A percentile compares a stretch with the other conserved stretches of the same genome.
phyloP scores from a whole-genome alignment of 1,139 yeast genomes.

The Taphrina flavorubra region DNA sequence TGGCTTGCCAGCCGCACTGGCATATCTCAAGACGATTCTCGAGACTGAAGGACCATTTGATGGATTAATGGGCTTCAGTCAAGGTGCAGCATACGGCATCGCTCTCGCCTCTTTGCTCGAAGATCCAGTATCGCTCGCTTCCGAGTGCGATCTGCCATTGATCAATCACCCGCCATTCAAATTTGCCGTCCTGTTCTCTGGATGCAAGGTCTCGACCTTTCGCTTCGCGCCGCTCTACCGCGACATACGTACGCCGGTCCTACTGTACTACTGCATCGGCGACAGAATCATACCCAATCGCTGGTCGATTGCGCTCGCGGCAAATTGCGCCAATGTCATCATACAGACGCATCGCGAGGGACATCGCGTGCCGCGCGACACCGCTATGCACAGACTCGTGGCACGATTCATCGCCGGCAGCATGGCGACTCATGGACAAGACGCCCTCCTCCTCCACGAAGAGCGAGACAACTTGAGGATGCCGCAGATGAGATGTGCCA shows the following conservation, averaged over 20 bases:
- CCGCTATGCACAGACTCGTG: conserved; percentile 2
- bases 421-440: background rate
- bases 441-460: background rate
- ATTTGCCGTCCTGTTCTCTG: conserved; percentile 77
- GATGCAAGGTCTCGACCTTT: conserved; percentile 68
- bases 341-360: conserved; percentile 35
- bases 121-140: conserved; percentile 7
- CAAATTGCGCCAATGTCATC: conserved; percentile 17
- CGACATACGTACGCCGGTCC: conserved; percentile 59
- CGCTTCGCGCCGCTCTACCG: conserved; percentile 60
- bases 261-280: conserved; percentile 53
- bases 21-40: conserved; percentile 48
- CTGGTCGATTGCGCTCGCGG: conserved; percentile 34
- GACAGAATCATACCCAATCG: conserved; percentile 38
- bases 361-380: conserved; percentile 29
- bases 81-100: conserved; percentile 85
- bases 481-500: conserved; percentile 33
- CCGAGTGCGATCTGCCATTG: conserved; percentile 29
- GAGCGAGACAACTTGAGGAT: background rate
- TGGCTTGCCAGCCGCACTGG: conserved; percentile 22
- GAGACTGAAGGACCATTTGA: conserved; percentile 80
- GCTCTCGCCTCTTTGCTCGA: conserved; percentile 40
- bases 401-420: conserved; percentile 14
- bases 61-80: conserved; percentile 88
- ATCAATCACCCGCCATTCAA: conserved; percentile 58